phyloP scores from a whole-genome alignment of 495 filamentous ascomycete species.

The Aspergillus bridgeri region DNA sequence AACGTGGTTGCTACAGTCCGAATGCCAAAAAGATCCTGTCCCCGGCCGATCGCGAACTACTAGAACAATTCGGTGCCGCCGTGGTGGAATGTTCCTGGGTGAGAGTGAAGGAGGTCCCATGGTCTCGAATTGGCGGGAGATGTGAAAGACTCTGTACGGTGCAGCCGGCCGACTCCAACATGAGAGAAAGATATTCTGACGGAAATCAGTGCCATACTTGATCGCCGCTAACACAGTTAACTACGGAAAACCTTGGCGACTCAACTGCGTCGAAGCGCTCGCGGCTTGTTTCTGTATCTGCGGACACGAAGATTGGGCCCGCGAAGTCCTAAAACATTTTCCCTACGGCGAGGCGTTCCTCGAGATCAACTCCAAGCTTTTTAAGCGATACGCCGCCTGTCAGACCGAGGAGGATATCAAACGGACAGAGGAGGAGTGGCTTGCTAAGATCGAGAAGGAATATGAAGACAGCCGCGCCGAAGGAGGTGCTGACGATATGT shows the following conservation, averaged over 20 bases:
- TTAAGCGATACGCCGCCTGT: constrained; percentile 84
- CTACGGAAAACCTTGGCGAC: constrained; percentile 88
- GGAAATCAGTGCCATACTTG: constrained; percentile 70
- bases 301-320: constrained; percentile 86
- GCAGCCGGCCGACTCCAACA: neutral
- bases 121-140: constrained; percentile 87
- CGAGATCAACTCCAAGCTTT: constrained; percentile 76
- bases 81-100: constrained; percentile 99
- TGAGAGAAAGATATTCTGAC: neutral
- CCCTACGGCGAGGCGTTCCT: constrained; percentile 84
- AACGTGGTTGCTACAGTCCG: constrained; percentile 47
- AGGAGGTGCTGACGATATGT: constrained; percentile 61
- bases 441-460: constrained; percentile 84
- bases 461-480: constrained; percentile 74
- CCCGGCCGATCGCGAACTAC: constrained; percentile 71
- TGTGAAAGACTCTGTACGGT: constrained; percentile 72
- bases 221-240: constrained; percentile 97
- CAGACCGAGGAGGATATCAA: constrained; percentile 83
- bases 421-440: constrained; percentile 78
- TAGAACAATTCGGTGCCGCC: constrained; percentile 87
- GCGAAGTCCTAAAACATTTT: constrained; percentile 75
- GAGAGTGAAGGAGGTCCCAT: constrained; percentile 84
- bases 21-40: constrained; percentile 85
- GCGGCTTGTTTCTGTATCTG: constrained; percentile 92
- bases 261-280: constrained; percentile 94